Conservation (phyloP, 805 yeast species). For the Suhomyces sp. region DNA sequence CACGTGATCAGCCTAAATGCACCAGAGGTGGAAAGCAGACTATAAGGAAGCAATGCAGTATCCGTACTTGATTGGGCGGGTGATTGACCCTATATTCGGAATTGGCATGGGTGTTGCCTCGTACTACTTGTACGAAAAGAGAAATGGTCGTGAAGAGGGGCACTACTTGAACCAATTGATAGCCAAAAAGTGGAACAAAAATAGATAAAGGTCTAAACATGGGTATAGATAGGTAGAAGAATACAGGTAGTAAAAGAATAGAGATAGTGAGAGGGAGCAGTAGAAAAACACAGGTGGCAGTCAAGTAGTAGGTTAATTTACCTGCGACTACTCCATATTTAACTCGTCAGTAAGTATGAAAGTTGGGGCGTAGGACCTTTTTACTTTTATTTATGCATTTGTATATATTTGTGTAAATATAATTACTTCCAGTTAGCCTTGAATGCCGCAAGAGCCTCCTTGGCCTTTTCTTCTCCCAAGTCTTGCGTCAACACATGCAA, state of each 20-base stretch:
- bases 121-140: conserved; percentile 59
- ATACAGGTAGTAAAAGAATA: not conserved
- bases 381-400: not conserved
- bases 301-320: too few species aligned
- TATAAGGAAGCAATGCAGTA: conserved; percentile 25
- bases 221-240: not conserved
- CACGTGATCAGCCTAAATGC: not conserved
- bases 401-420: too few species aligned
- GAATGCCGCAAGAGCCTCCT: conserved; percentile 13
- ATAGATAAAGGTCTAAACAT: not conserved
- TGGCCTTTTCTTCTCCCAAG: conserved; percentile 17
- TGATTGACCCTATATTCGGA: conserved; percentile 65
- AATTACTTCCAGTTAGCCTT: conserved; percentile 1
- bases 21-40: not conserved
- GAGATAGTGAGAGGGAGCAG: not conserved
- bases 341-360: too few species aligned
- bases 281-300: too few species aligned
- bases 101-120: conserved; percentile 59
- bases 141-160: conserved; percentile 56
- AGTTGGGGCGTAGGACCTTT: too few species aligned
- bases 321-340: not conserved
- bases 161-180: conserved; percentile 57
- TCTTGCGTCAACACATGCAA: conserved; percentile 16
- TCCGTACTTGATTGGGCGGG: conserved; percentile 50
- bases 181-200: conserved; percentile 17